Base-by-base conservation (phyloP, 148 eudicot genomes). In the Persicaria maculosa region DNA sequence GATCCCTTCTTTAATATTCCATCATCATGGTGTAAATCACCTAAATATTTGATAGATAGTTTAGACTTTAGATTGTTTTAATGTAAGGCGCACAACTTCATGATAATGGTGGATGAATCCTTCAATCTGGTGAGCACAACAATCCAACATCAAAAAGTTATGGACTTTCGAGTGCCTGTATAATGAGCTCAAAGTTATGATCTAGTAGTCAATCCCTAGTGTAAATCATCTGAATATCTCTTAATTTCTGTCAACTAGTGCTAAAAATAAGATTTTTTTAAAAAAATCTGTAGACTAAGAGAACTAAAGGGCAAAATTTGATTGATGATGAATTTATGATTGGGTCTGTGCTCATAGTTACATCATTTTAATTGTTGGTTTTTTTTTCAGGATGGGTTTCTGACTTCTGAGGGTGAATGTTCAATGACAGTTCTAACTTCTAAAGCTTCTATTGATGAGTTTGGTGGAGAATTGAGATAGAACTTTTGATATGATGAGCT, bases 51-150 rank as follows among this genome's bases (percentile, higher is more conserved):
- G 57, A 40, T 74, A 58, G 50, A 16, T 43, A 17, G 22, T 20
- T 57, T 83, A 80, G 81, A 74, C 0, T 17, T 17, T 4, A 19
- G 61, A 55, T n/a, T 17, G 6, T 14, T 50, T 50, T 50, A 15
- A 55, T 55, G 61, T n/a, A 1, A 16, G 25, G 22, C 40, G 40
- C 2, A 0, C 40, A 1, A 31, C 40, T 31, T 31, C 40, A 31
- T 31, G 40, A 31, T 31, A 0, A 31, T 31, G 40, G 40, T 31
- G 40, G 40, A 31, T 31, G 40, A 31, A 31, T 31, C 40, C 40
- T 2, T 31, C 3, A 31, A 31, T 31, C 3, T 2, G 40, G 40
- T 31, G 40, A 31, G 40, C 40, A 31, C 40, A 31, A 31, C 40
- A 31, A 31, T 31, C 3, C 40, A 31, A 31, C 40, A 31, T 31